These are phyloP conservation scores for Nepenthes mirabilis DNA, from an alignment of 148 eudicot species.

Conservation along the genomic window DNA sequence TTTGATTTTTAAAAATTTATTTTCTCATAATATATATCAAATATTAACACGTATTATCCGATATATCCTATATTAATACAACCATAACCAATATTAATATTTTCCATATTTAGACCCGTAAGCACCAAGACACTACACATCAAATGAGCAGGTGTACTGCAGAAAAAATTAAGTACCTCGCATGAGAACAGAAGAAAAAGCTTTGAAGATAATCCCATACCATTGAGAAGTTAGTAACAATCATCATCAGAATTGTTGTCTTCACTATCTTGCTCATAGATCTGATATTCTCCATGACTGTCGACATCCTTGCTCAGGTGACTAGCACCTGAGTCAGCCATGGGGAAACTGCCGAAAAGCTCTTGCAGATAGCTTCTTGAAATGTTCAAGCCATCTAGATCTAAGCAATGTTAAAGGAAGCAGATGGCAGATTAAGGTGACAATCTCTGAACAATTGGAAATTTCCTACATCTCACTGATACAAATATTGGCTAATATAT, in stretches of 20 bases:
- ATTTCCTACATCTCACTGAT: too few relatives aligned
- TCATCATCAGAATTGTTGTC: constrained; percentile 50
- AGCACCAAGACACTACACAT: too few relatives aligned
- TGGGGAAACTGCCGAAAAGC: constrained; percentile 79
- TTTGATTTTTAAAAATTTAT: too few relatives aligned
- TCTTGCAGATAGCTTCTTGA: constrained; percentile 74
- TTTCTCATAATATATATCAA: too few relatives aligned
- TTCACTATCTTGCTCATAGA: constrained; percentile 70
- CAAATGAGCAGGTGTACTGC: too few relatives aligned
- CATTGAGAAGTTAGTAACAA: constrained; percentile 14
- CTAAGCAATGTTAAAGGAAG: constrained; percentile 37
- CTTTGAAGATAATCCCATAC: neutral
- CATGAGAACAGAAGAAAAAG: too few relatives aligned
- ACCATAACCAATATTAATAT: too few relatives aligned
- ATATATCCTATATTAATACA: too few relatives aligned
- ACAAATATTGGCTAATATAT: too few relatives aligned
- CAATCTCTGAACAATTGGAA: neutral
- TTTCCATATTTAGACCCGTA: too few relatives aligned
- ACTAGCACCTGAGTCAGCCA: constrained; percentile 15
- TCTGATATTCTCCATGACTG: constrained; percentile 64
- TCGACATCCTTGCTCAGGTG: constrained; percentile 24
- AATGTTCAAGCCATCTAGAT: constrained; percentile 41
- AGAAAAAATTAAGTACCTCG: too few relatives aligned
- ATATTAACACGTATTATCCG: too few relatives aligned
- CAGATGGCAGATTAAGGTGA: constrained; percentile 1